Evolutionary conservation across 2,329 filamentous ascomycete genomes (phyloP).

Genomic region (Colletotrichum cordylinicola): DNA sequence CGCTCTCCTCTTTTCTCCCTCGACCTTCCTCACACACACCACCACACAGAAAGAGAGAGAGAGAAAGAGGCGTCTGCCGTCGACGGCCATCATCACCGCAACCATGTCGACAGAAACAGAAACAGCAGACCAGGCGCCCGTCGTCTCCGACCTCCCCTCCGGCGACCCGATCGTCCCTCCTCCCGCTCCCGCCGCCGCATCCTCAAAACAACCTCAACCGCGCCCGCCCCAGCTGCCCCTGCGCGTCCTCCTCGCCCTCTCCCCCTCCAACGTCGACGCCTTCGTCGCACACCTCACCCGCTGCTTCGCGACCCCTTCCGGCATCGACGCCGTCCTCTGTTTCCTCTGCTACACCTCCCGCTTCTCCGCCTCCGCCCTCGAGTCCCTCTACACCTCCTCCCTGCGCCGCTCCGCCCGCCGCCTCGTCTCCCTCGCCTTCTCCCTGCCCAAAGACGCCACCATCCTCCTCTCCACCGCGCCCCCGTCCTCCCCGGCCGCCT

Average conservation of each 20-base stretch:
- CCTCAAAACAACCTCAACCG: slow-evolving; percentile 8
- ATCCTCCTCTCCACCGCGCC: slow-evolving; percentile 47
- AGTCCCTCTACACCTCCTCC: slow-evolving; percentile 60
- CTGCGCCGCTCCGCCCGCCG: slow-evolving; percentile 57
- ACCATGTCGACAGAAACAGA: slow-evolving; percentile 22
- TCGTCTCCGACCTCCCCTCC: slow-evolving; percentile 39
- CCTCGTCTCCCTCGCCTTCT: slow-evolving; percentile 57
- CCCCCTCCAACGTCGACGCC: slow-evolving; percentile 52
- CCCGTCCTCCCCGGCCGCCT: slow-evolving; percentile 42
- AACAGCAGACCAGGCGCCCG: slow-evolving; percentile 20
- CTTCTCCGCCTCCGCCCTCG: slow-evolving; percentile 56
- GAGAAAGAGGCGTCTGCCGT: background rate
- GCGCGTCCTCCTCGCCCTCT: slow-evolving; percentile 34
- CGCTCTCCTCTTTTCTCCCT: background rate
- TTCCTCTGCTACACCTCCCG: slow-evolving; percentile 72
- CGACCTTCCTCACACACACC: background rate
- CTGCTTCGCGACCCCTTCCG: slow-evolving; percentile 70
- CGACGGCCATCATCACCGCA: background rate
- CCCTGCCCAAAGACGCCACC: slow-evolving; percentile 56
- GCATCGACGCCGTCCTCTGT: slow-evolving; percentile 74
- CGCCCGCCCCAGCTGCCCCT: slow-evolving; percentile 27
- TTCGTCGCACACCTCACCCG: slow-evolving; percentile 64
- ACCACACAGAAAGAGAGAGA: background rate
- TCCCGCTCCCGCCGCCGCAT: background rate
- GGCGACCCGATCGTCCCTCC: slow-evolving; percentile 40